A percentile compares a stretch with the other conserved stretches of the same genome.
These are phyloP conservation scores for Penicillium thymicola DNA, from an alignment of 2,329 filamentous ascomycete genomes.

Conservation along the genomic window DNA sequence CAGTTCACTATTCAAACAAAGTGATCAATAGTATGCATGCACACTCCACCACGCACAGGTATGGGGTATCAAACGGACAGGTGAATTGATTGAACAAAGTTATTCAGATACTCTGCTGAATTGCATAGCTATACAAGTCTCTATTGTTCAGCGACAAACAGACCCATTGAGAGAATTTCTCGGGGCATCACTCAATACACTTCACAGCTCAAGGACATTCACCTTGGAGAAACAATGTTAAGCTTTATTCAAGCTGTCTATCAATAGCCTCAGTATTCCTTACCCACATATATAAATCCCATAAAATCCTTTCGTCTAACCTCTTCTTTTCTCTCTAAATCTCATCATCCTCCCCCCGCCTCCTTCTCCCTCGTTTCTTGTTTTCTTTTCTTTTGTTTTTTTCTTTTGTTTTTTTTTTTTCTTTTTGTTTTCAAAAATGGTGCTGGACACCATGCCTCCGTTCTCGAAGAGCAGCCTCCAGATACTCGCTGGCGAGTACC, in stretches of 20 bases:
- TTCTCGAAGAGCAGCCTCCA: constrained; percentile 3
- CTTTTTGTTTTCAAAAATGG: neutral
- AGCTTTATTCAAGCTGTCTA: neutral
- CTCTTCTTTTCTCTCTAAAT: neutral
- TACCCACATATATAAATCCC: neutral
- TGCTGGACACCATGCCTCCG: neutral
- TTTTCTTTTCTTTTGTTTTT: neutral
- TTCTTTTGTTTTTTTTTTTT: neutral
- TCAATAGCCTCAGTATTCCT: neutral
- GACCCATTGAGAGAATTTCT: neutral
- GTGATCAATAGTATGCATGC: neutral
- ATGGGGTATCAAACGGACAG: neutral
- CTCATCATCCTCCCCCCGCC: neutral
- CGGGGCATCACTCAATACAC: neutral
- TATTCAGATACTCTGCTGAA: neutral
- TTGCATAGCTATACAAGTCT: neutral
- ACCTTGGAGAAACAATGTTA: neutral
- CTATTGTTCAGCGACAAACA: neutral
- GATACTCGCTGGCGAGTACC: constrained; percentile 5
- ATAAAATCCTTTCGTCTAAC: neutral
- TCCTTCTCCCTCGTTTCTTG: neutral
- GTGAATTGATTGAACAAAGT: neutral
- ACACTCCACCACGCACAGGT: neutral
- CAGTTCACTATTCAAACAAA: neutral
- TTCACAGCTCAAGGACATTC: neutral